Evolutionary conservation across 1,139 yeast species (phyloP).

Genomic region (Wickerhamiella pararugosa): DNA sequence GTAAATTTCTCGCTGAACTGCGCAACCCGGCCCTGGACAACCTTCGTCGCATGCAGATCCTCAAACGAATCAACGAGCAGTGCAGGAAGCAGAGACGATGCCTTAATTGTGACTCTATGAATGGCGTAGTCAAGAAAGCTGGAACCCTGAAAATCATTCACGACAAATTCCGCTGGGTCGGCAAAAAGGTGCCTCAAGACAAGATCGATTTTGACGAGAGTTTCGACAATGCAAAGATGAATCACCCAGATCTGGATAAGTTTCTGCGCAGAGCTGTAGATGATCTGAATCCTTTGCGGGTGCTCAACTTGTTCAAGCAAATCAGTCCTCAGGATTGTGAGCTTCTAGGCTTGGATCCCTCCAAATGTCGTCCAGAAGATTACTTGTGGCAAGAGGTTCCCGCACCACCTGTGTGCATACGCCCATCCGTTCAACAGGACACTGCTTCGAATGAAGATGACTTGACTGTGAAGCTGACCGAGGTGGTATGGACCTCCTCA

Average conservation of each 20-base stretch:
- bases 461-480: slow-evolving; percentile 86
- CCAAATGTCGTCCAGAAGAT: slow-evolving; percentile 91
- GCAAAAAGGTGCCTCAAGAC: slow-evolving; percentile 78
- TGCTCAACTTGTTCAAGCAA: slow-evolving; percentile 72
- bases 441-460: slow-evolving; percentile 94
- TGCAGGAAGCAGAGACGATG: slow-evolving; percentile 93
- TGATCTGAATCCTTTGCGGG: slow-evolving; percentile 87
- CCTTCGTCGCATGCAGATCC: slow-evolving; percentile 73
- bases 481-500: slow-evolving; percentile 91
- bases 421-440: slow-evolving; percentile 96
- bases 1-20: slow-evolving; percentile 57
- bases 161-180: slow-evolving; percentile 91
- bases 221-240: slow-evolving; percentile 56
- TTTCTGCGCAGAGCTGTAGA: slow-evolving; percentile 80
- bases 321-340: slow-evolving; percentile 82
- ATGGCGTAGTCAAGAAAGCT: slow-evolving; percentile 96
- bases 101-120: slow-evolving; percentile 67
- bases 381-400: slow-evolving; percentile 95
- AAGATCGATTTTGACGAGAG: slow-evolving; percentile 62
- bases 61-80: slow-evolving; percentile 74
- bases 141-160: slow-evolving; percentile 93
- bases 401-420: slow-evolving; percentile 96
- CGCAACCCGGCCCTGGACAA: slow-evolving; percentile 85
- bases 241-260: slow-evolving; percentile 79
- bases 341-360: slow-evolving; percentile 76